Evolutionary conservation across 163 green algal genomes (phyloP).

Genomic region (Chlamydomonas reinhardtii): DNA sequence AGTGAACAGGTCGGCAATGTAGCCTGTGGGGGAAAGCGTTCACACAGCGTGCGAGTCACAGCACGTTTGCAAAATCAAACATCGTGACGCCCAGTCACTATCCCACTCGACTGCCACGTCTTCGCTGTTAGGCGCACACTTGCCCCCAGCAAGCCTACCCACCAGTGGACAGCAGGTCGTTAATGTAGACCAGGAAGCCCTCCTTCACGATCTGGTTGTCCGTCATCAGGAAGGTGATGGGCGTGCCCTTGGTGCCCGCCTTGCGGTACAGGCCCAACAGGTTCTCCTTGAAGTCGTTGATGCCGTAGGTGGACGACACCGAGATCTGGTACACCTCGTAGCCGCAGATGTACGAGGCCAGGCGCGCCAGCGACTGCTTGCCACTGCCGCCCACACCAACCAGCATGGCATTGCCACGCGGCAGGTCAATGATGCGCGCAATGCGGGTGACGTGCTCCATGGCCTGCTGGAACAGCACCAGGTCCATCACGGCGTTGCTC

Average conservation of each 20-base stretch:
- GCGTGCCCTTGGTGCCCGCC: conserved; percentile 78
- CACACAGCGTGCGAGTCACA: too few relatives aligned
- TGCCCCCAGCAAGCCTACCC: too few relatives aligned
- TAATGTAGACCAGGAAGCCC: conserved; percentile 93
- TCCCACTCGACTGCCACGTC: too few relatives aligned
- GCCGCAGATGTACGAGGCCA: conserved; percentile 87
- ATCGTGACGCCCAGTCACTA: too few relatives aligned
- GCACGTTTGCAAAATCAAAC: too few relatives aligned
- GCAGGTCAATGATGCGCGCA: conserved; percentile 84
- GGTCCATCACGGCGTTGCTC: conserved; percentile 84
- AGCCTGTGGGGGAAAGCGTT: conserved; percentile 54
- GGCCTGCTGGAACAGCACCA: conserved; percentile 89
- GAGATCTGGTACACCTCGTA: conserved; percentile 92
- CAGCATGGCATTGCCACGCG: conserved; percentile 91
- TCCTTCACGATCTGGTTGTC: conserved; percentile 87
- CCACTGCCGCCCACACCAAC: conserved; percentile 92
- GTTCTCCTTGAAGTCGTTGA: conserved; percentile 91
- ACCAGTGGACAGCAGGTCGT: conserved; percentile 88
- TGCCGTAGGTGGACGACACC: conserved; percentile 86
- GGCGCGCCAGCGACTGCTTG: conserved; percentile 90
- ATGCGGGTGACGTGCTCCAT: conserved; percentile 93
- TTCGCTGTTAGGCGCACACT: too few relatives aligned
- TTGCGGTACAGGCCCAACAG: conserved; percentile 89
- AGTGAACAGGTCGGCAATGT: conserved; percentile 89
- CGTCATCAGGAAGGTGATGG: conserved; percentile 90